Evolutionary conservation across 2,329 filamentous ascomycete genomes (phyloP).

Genomic region (Alternaria burnsii): DNA sequence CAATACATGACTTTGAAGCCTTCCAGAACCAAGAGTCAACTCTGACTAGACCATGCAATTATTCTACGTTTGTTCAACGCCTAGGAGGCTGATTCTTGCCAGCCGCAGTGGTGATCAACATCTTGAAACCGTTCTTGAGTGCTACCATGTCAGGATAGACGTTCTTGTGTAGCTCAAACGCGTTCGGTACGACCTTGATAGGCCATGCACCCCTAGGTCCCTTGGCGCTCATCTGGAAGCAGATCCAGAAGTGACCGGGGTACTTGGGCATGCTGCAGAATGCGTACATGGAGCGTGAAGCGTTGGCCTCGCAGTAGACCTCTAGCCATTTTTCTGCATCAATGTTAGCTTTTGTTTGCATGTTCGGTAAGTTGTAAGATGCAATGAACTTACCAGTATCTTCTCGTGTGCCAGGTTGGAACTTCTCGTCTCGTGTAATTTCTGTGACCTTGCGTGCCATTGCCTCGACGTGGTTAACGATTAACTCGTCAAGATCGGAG

Average conservation of each 20-base stretch:
- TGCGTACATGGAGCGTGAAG: constrained; percentile 89
- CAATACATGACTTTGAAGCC: background rate
- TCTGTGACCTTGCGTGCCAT: constrained; percentile 99
- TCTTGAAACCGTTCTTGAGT: constrained; percentile 96
- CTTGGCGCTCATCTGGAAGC: constrained; percentile 88
- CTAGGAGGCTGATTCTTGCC: constrained; percentile 19
- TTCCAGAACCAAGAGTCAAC: background rate
- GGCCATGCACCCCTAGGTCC: constrained; percentile 80
- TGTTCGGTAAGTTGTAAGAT: background rate
- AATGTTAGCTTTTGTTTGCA: constrained; percentile 16
- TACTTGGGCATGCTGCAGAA: constrained; percentile 95
- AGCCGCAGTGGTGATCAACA: constrained; percentile 65
- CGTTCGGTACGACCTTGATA: constrained; percentile 90
- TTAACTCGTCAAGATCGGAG: constrained; percentile 94
- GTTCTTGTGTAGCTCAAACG: constrained; percentile 87
- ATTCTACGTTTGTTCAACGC: background rate
- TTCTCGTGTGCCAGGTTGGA: constrained; percentile 78
- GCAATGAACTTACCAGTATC: constrained; percentile 76
- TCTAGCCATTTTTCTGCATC: constrained; percentile 87
- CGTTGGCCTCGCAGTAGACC: constrained; percentile 95
- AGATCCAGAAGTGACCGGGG: constrained; percentile 93
- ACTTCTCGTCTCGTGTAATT: constrained; percentile 94
- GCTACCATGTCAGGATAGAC: constrained; percentile 95
- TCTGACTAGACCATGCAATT: background rate
- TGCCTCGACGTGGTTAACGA: constrained; percentile 94